Evolutionary conservation across 139 green algal species (phyloP).

Genomic region (Yamagishiella unicocca): DNA sequence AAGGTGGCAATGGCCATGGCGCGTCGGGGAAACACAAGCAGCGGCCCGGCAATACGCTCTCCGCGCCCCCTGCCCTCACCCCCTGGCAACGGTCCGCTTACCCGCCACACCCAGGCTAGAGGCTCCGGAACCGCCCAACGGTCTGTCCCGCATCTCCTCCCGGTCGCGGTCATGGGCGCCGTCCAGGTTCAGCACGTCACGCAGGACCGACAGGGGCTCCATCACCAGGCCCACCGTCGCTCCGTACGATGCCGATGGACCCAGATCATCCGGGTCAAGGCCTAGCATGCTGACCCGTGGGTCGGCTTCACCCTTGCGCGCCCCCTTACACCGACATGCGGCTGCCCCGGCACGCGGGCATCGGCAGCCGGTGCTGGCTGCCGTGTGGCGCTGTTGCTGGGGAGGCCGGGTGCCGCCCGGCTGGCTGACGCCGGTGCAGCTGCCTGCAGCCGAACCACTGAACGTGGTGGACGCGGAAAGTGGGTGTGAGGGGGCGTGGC

Average conservation of each 20-base stretch:
- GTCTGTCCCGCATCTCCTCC: not conserved
- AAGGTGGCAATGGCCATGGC: no score
- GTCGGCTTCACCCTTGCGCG: not conserved
- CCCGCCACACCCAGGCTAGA: not conserved
- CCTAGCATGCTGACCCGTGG: not conserved
- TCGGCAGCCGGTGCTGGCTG: not conserved
- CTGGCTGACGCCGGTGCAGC: not conserved
- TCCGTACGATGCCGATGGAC: not conserved
- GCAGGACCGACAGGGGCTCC: slow-evolving; percentile 11
- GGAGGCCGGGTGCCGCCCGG: not conserved
- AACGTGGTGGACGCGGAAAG: not conserved
- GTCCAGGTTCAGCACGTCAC: slow-evolving; percentile 40
- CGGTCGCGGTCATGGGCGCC: not conserved
- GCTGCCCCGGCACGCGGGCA: not conserved
- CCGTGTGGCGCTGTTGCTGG: not conserved
- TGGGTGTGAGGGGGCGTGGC: not conserved
- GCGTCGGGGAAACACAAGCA: no score
- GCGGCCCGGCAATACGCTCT: no score
- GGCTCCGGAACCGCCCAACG: not conserved
- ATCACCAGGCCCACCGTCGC: not conserved
- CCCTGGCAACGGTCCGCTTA: no score
- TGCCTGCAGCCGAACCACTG: not conserved
- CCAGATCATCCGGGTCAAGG: not conserved
- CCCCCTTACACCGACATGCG: not conserved
- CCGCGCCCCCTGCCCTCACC: no score